These are phyloP conservation scores for Nannizziopsis barbatae DNA, from an alignment of 2,329 filamentous ascomycete species.

Conservation along the genomic window DNA sequence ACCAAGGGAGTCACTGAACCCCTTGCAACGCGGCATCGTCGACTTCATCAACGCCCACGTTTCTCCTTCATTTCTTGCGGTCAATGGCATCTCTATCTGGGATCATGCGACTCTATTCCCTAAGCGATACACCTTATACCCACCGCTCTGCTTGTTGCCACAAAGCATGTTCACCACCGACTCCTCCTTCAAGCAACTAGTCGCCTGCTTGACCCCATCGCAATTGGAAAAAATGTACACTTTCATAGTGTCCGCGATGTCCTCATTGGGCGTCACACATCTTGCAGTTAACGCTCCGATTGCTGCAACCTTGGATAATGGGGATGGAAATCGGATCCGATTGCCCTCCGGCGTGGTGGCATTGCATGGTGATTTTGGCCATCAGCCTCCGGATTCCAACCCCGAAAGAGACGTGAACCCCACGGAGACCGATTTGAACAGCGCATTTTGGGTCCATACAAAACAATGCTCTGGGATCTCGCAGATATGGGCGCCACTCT, in stretches of 20 bases:
- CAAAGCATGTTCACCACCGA: conserved; percentile 34
- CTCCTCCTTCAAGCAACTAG: conserved; percentile 23
- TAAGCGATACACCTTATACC: conserved; percentile 46
- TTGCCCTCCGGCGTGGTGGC: conserved; percentile 59
- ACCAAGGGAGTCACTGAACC: conserved; percentile 16
- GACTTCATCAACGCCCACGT: conserved; percentile 23
- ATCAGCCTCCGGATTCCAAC: conserved; percentile 19
- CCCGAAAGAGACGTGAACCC: conserved; percentile 21
- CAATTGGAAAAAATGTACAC: conserved; percentile 32
- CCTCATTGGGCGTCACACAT: conserved; percentile 38
- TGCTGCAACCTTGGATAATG: conserved; percentile 25
- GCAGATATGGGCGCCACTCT: conserved; percentile 77
- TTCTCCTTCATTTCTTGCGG: conserved; percentile 15
- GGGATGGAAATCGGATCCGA: conserved; percentile 57
- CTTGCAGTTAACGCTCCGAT: conserved; percentile 51
- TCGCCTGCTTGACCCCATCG: conserved; percentile 15
- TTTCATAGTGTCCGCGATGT: conserved; percentile 33
- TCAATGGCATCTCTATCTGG: background rate
- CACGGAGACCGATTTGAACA: conserved; percentile 45
- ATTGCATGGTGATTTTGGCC: conserved; percentile 65
- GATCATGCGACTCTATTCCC: conserved; percentile 22
- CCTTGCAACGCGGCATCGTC: conserved; percentile 25
- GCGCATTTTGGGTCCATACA: conserved; percentile 67
- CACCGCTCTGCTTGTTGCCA: conserved; percentile 47
- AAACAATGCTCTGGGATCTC: conserved; percentile 64